phyloP scores from a whole-genome alignment of 2,329 filamentous ascomycete genomes.

The Leptographium galeiforme region DNA sequence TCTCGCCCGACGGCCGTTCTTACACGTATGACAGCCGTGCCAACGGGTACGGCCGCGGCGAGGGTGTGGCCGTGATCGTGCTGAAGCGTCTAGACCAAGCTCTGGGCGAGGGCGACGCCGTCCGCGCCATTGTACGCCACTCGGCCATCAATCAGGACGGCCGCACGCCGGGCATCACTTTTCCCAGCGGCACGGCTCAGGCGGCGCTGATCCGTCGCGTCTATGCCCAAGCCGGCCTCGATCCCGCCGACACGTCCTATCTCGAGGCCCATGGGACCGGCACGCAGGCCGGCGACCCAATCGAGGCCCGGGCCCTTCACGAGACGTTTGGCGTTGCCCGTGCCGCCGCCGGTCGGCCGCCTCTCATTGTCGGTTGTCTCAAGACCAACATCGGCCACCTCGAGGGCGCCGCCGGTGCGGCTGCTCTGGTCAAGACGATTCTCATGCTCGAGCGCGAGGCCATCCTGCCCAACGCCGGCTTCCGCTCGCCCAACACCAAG shows the following conservation, averaged over 20 bases:
- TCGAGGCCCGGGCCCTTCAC: conserved; percentile 22
- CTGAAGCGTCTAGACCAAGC: conserved; percentile 26
- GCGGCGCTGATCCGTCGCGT: conserved; percentile 9
- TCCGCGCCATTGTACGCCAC: conserved; percentile 18
- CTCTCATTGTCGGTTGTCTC: conserved; percentile 19
- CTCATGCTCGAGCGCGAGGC: conserved; percentile 23
- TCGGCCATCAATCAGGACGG: conserved; percentile 13
- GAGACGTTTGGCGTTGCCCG: conserved; percentile 16
- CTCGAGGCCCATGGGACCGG: conserved; percentile 30
- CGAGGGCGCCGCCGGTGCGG: conserved; percentile 31
- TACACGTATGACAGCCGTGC: conserved; percentile 26
- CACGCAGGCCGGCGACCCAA: conserved; percentile 18
- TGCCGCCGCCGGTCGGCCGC: neutral
- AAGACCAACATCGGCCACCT: conserved; percentile 32
- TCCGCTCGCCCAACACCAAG: conserved; percentile 28
- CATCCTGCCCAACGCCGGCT: conserved; percentile 26
- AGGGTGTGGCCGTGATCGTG: conserved; percentile 29
- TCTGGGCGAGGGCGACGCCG: conserved; percentile 23
- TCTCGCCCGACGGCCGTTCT: conserved; percentile 10
- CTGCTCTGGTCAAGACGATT: conserved; percentile 27
- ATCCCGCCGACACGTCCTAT: conserved; percentile 11
- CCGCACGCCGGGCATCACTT: conserved; percentile 10
- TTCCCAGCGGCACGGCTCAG: conserved; percentile 16
- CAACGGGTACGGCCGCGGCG: conserved; percentile 36
- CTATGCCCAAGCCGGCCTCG: conserved; percentile 9